Evolutionary conservation across 306 rosid species (phyloP).

Genomic region (Alnus rubra): DNA sequence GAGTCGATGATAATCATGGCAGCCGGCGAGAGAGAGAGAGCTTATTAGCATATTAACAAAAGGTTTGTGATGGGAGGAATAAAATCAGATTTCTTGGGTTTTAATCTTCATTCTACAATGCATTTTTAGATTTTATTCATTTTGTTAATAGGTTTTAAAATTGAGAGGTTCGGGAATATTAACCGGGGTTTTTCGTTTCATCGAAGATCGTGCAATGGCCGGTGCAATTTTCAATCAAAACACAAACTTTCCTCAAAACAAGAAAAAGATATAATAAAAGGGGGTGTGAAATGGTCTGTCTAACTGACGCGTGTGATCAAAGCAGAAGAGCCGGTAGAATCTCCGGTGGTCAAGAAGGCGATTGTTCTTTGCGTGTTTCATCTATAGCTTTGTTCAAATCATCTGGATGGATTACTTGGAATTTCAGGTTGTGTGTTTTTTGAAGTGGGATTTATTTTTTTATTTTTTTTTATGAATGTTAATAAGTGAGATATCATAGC

Average conservation of each 20-base stretch:
- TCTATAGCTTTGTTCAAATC: slow-evolving; percentile 31
- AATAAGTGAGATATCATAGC: slow-evolving; percentile 41
- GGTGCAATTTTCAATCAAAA: slow-evolving; percentile 43
- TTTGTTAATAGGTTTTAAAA: neutral
- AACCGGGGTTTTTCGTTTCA: slow-evolving; percentile 22
- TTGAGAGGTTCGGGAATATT: slow-evolving; percentile 16
- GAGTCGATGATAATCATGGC: slow-evolving; percentile 24
- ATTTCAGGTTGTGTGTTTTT: slow-evolving; percentile 5
- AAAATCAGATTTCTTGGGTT: neutral
- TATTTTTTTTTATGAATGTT: neutral
- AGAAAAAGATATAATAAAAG: neutral
- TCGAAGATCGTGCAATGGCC: slow-evolving; percentile 82
- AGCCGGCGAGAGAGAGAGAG: slow-evolving; percentile 17
- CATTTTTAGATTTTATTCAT: slow-evolving; percentile 49
- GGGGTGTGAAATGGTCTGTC: neutral
- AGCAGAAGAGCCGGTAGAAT: slow-evolving; percentile 49
- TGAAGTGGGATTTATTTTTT: slow-evolving; percentile 6
- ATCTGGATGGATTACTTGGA: slow-evolving; percentile 11
- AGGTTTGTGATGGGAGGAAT: slow-evolving; percentile 10
- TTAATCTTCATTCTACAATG: neutral
- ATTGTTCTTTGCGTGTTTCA: slow-evolving; percentile 8
- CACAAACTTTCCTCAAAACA: slow-evolving; percentile 32
- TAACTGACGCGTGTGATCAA: slow-evolving; percentile 47
- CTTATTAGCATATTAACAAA: neutral
- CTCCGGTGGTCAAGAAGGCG: slow-evolving; percentile 25